Evolutionary conservation across 2,329 filamentous ascomycete genomes (phyloP).

Genomic region (Ceratocystis eucalypticola): DNA sequence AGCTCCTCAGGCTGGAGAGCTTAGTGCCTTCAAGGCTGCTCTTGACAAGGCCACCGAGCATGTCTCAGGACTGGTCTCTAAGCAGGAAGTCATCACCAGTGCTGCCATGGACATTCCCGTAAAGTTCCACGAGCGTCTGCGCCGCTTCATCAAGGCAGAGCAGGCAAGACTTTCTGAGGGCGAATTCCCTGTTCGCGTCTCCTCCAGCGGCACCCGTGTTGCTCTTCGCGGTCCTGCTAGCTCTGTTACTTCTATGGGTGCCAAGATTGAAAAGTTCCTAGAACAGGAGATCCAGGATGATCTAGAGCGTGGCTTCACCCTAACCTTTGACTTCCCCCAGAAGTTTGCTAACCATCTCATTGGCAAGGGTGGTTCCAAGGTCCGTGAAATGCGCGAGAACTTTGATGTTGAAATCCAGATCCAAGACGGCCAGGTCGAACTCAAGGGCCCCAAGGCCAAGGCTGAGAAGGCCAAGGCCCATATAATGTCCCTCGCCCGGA

Average conservation of each 20-base stretch:
- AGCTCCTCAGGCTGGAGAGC: slow-evolving; percentile 31
- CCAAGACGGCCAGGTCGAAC: slow-evolving; percentile 82
- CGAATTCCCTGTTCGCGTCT: slow-evolving; percentile 48
- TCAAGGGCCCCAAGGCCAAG: slow-evolving; percentile 92
- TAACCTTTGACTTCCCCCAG: slow-evolving; percentile 84
- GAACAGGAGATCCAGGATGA: slow-evolving; percentile 84
- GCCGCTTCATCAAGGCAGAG: slow-evolving; percentile 51
- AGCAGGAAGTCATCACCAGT: slow-evolving; percentile 42
- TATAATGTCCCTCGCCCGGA: slow-evolving; percentile 65
- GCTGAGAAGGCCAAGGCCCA: slow-evolving; percentile 73
- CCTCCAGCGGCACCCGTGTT: slow-evolving; percentile 45
- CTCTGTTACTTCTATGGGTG: slow-evolving; percentile 55
- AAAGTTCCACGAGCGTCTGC: slow-evolving; percentile 48
- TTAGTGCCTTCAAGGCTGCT: slow-evolving; percentile 44
- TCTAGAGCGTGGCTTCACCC: slow-evolving; percentile 77
- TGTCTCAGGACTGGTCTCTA: slow-evolving; percentile 43
- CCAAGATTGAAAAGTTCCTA: slow-evolving; percentile 66
- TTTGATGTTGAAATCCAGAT: slow-evolving; percentile 72
- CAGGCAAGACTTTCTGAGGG: slow-evolving; percentile 39
- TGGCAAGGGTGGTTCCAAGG: slow-evolving; percentile 53
- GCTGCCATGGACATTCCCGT: slow-evolving; percentile 39
- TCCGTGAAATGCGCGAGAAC: slow-evolving; percentile 50
- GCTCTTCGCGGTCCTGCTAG: slow-evolving; percentile 64
- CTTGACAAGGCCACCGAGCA: slow-evolving; percentile 44
- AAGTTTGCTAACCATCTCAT: slow-evolving; percentile 82